Evolutionary conservation across 2,329 filamentous ascomycete genomes (phyloP).

Genomic region (Hypoxylon sp.): DNA sequence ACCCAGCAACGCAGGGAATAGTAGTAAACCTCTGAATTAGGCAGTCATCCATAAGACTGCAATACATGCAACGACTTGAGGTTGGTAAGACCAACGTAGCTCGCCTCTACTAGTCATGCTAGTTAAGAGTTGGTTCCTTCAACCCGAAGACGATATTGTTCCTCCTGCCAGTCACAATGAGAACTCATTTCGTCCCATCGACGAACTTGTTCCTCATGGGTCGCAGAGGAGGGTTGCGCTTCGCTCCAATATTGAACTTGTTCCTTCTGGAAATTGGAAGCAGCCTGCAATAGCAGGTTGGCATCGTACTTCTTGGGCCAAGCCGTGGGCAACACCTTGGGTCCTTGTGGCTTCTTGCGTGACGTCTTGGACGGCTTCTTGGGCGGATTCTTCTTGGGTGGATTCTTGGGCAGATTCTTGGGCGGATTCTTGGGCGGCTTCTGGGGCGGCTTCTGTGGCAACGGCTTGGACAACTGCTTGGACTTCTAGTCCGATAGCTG

Average conservation of each 20-base stretch:
- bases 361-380: background rate
- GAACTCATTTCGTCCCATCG: background rate
- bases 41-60: background rate
- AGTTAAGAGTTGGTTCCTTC: background rate
- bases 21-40: background rate
- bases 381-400: too few relatives aligned
- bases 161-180: background rate
- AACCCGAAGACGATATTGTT: background rate
- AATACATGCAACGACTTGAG: background rate
- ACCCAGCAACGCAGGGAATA: background rate
- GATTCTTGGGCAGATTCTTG: background rate
- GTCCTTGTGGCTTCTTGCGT: too few relatives aligned
- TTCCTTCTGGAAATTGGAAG: background rate
- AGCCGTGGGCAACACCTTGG: background rate
- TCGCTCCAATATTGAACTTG: background rate
- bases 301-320: background rate
- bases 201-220: background rate
- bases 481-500: constrained; percentile 5
- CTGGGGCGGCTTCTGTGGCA: too few relatives aligned
- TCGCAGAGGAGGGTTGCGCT: background rate
- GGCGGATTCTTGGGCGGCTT: background rate
- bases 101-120: background rate
- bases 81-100: too few relatives aligned
- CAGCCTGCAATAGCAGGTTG: background rate
- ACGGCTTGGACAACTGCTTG: background rate